Conservation (phyloP, 176 grass and related monocot genomes). For the Cenchrus fungigraminus region DNA sequence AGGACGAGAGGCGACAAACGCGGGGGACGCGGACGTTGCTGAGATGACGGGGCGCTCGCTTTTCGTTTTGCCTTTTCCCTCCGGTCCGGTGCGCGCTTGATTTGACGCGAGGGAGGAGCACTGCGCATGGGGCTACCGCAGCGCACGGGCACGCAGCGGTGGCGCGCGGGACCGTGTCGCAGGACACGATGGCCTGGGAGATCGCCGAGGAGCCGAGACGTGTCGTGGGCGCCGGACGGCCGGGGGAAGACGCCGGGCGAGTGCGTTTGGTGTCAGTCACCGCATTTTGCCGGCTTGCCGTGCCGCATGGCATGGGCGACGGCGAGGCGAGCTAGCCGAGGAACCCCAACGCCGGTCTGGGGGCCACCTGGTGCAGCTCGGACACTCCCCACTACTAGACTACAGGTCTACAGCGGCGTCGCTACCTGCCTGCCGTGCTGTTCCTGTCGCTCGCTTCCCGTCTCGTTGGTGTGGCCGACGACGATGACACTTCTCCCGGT, state of each 20-base stretch:
- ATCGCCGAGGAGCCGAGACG: neutral
- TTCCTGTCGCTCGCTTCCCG: too few relatives aligned
- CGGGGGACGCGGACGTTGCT: slow-evolving; percentile 2
- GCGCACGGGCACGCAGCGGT: neutral
- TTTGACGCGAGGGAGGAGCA: neutral
- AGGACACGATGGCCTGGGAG: neutral
- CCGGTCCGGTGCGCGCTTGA: neutral
- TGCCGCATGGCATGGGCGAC: neutral
- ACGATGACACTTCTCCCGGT: too few relatives aligned
- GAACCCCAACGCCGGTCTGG: neutral
- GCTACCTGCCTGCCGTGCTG: too few relatives aligned
- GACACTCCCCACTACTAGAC: neutral
- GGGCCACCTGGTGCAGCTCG: too few relatives aligned
- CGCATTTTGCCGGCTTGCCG: neutral
- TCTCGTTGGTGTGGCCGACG: too few relatives aligned
- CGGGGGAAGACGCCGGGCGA: neutral
- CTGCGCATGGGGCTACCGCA: too few relatives aligned
- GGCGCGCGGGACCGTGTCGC: too few relatives aligned
- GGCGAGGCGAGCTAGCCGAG: neutral
- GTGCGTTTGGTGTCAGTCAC: neutral
- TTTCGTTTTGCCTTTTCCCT: neutral
- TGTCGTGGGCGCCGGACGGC: neutral
- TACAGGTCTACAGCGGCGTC: too few relatives aligned
- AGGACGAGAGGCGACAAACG: slow-evolving; percentile 7
- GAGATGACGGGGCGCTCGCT: neutral